Percentiles rank a stretch among this genome's conserved stretches.
phyloP scores from a whole-genome alignment of 805 yeast species.

The Zygosaccharomyces pseudorouxii region DNA sequence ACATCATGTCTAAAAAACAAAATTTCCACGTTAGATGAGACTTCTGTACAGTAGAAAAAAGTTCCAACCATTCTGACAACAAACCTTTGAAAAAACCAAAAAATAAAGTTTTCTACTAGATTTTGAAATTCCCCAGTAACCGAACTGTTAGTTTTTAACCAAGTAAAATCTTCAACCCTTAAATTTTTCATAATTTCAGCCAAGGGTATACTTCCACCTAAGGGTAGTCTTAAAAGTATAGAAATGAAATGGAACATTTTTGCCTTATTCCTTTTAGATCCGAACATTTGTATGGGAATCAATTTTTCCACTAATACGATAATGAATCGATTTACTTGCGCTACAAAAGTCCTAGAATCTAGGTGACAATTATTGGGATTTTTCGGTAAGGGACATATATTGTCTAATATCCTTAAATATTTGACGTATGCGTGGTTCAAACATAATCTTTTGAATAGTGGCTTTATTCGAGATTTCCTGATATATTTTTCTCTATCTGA shows the following conservation, averaged over 20 bases:
- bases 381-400: conserved; percentile 12
- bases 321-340: conserved; percentile 41
- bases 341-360: conserved; percentile 32
- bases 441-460: conserved; percentile 7
- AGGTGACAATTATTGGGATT: conserved; percentile 25
- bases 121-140: conserved; percentile 40
- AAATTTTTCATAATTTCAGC: conserved; percentile 32
- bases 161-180: conserved; percentile 42
- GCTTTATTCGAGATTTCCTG: background rate
- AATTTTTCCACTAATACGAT: conserved; percentile 42
- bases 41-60: conserved; percentile 66
- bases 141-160: conserved; percentile 43
- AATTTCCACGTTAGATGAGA: conserved; percentile 39
- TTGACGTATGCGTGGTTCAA: conserved; percentile 10
- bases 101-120: conserved; percentile 41
- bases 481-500: background rate
- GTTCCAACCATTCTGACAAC: conserved; percentile 45
- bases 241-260: conserved; percentile 38
- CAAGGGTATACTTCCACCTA: conserved; percentile 37
- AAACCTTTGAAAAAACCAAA: conserved; percentile 54
- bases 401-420: conserved; percentile 13
- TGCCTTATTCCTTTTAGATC: conserved; percentile 46
- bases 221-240: conserved; percentile 36
- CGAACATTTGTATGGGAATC: conserved; percentile 51
- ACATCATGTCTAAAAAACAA: conserved; percentile 52